Percentiles rank a stretch among this genome's conserved stretches.
Conservation (phyloP, 371 early-diverging fungal genomes). For the Rhizopus arrhizus region DNA sequence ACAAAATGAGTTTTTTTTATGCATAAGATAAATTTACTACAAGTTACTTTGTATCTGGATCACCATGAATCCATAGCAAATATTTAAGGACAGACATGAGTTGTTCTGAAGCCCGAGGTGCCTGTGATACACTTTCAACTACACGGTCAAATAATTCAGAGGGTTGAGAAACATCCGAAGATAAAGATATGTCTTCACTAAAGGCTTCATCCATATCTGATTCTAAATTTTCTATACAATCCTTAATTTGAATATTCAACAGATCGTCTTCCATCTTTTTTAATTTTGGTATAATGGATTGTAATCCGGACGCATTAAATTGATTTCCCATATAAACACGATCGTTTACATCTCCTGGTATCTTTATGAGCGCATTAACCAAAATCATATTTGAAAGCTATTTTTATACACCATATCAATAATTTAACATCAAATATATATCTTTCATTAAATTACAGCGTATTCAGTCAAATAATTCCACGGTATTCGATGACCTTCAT, state of each 20-base stretch:
- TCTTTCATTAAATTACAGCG: slow-evolving; percentile 49
- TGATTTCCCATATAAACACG: slow-evolving; percentile 79
- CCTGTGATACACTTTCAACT: slow-evolving; percentile 60
- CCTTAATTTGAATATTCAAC: slow-evolving; percentile 71
- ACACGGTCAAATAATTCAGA: slow-evolving; percentile 69
- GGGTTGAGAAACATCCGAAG: slow-evolving; percentile 56
- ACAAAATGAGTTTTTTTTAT: background rate
- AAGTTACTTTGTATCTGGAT: slow-evolving; percentile 52
- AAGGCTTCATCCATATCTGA: slow-evolving; percentile 54
- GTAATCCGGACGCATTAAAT: slow-evolving; percentile 68
- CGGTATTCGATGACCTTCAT: slow-evolving; percentile 38
- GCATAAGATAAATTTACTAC: background rate
- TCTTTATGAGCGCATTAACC: slow-evolving; percentile 75
- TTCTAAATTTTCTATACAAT: slow-evolving; percentile 73
- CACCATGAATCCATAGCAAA: slow-evolving; percentile 74
- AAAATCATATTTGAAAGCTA: slow-evolving; percentile 80
- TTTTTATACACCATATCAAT: background rate
- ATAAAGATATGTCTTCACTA: slow-evolving; percentile 21
- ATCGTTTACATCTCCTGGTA: slow-evolving; percentile 68
- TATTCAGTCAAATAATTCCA: slow-evolving; percentile 80
- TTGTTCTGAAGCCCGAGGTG: slow-evolving; percentile 66
- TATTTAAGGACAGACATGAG: slow-evolving; percentile 70
- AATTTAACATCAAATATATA: background rate
- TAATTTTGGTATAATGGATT: slow-evolving; percentile 61
- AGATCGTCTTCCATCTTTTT: slow-evolving; percentile 63